Evolutionary conservation across 805 yeast species (phyloP), one percentile per base, ranked within the genome.

Genomic region (Myxozyma kluyveri): DNA sequence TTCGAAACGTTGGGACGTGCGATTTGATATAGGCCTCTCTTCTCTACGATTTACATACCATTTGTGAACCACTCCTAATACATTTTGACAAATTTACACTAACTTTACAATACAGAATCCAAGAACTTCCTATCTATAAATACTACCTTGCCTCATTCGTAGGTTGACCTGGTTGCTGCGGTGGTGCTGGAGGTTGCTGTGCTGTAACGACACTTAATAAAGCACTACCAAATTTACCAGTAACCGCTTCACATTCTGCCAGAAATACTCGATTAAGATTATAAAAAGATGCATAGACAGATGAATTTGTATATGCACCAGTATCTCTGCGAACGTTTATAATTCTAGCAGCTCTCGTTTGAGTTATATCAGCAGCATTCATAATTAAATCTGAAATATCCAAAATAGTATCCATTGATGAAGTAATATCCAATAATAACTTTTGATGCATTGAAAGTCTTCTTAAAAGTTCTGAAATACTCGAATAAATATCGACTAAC

Each of bases 381-480:
- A 42, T 32, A 24, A 62, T 49, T 43, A 61, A 32, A 43, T 58
- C 61, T 7, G 83, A 76, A 4, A 84, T 76, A 54, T 57, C 62
- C 19, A 50, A 27, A 14, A 50, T 37, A 18, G 51, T 47, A 31
- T 75, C 66, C 47, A 63, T 71, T 45, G 75, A 77, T 27, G 84
- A 68, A 0, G 95, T 82, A 47, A 86, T 65, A 59, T 88, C 93
- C 12, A 93, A 73, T 26, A 91, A 67, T 3, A 87, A 61, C 66
- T 88, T 89, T 64, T 89, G 95, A 52, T 89, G 96, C 6, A 79
- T 71, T 0, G 87, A 80, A 27, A 90, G 71, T 52, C 96, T 76
- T 56, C 91, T 73, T 23, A 89, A 71, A 18, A 88, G 82, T 62
- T 86, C 95, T 0, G 88, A 80, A 2, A 85, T 72, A 19, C 79